Evolutionary conservation across 2,329 filamentous ascomycete species (phyloP).

Genomic region (Cyphellophora europaea): DNA sequence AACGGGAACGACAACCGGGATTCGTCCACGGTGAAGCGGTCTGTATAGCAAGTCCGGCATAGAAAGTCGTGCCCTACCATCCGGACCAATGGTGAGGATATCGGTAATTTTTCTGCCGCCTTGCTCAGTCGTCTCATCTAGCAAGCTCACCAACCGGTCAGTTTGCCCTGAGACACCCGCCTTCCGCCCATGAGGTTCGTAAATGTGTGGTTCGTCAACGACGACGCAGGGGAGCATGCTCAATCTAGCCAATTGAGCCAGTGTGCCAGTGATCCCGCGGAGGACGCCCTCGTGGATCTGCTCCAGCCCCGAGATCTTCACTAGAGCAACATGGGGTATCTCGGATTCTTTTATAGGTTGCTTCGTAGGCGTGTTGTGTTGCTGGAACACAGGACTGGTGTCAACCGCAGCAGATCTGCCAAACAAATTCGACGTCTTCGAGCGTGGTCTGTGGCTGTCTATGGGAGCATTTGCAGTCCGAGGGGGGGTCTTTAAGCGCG

Average conservation of each 20-base stretch:
- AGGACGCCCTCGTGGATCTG: constrained; percentile 59
- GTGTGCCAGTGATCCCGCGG: constrained; percentile 67
- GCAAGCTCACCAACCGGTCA: constrained; percentile 62
- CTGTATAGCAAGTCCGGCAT: constrained; percentile 50
- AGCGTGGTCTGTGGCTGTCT: constrained; percentile 31
- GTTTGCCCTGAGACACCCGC: constrained; percentile 52
- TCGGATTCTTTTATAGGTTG: constrained; percentile 29
- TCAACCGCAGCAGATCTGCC: constrained; percentile 48
- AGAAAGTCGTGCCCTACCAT: constrained; percentile 26
- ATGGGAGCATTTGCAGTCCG: constrained; percentile 19
- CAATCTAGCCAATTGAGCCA: constrained; percentile 72
- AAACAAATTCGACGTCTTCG: constrained; percentile 55
- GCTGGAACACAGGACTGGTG: constrained; percentile 51
- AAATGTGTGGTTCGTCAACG: constrained; percentile 44
- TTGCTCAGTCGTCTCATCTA: constrained; percentile 59
- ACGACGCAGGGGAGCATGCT: constrained; percentile 77
- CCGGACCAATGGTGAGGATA: constrained; percentile 32
- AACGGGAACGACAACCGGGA: constrained; percentile 60
- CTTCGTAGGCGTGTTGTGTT: constrained; percentile 33
- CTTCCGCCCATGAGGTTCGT: constrained; percentile 31
- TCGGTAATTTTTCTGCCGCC: constrained; percentile 62
- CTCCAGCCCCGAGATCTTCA: constrained; percentile 73
- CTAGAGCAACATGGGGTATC: constrained; percentile 66
- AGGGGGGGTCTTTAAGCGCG: constrained; percentile 57
- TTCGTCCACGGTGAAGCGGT: constrained; percentile 57